Conservation (phyloP, 768 basidiomycete species). For the Kwoniella sp. region DNA sequence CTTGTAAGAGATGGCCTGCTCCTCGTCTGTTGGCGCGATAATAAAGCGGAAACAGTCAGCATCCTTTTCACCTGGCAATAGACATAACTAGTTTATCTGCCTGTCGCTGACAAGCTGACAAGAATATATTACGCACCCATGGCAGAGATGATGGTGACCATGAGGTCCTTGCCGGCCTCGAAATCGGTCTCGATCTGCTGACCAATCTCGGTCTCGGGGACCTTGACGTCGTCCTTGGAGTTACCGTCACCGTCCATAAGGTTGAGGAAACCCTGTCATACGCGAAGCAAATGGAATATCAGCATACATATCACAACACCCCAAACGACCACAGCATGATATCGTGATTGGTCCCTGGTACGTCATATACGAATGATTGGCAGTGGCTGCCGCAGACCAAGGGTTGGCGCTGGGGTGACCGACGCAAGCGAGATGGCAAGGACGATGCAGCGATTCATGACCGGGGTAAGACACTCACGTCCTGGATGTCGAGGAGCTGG, state of each 20-base stretch:
- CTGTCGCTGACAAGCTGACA: too few species aligned
- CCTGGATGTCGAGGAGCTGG: slow-evolving; percentile 89
- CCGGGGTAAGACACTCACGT: slow-evolving; percentile 57
- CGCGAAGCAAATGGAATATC: not conserved
- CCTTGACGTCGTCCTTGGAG: slow-evolving; percentile 88
- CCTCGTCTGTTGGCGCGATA: slow-evolving; percentile 61
- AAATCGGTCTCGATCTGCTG: slow-evolving; percentile 68
- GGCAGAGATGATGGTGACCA: slow-evolving; percentile 65
- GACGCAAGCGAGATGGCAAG: too few species aligned
- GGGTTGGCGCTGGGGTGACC: too few species aligned
- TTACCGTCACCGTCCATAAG: slow-evolving; percentile 79
- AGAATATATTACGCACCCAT: slow-evolving; percentile 73
- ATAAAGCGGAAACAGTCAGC: not conserved
- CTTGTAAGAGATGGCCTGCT: slow-evolving; percentile 86
- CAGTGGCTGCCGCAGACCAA: too few species aligned
- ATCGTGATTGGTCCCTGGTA: too few species aligned
- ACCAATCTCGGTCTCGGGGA: slow-evolving; percentile 85
- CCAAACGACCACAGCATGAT: too few species aligned
- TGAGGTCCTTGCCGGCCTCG: slow-evolving; percentile 81
- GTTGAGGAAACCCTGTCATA: slow-evolving; percentile 76
- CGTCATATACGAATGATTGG: too few species aligned
- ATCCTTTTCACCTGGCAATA: too few species aligned
- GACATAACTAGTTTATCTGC: too few species aligned
- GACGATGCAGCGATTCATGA: too few species aligned
- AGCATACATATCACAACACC: not conserved